Conservation (phyloP, 2,329 filamentous ascomycete species). For the Elsinoe australis region DNA sequence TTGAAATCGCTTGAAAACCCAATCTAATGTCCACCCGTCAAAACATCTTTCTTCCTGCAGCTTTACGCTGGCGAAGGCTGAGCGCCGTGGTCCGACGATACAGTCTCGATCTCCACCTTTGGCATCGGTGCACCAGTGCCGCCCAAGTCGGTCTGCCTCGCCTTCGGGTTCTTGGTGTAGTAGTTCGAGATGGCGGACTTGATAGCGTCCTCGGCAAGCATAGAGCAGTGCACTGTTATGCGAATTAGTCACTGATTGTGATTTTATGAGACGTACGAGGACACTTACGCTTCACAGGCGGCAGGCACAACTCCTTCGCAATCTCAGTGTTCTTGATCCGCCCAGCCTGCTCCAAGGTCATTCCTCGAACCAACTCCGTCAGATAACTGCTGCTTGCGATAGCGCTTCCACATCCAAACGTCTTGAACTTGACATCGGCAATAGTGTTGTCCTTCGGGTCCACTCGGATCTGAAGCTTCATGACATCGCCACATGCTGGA, state of each 20-base stretch:
- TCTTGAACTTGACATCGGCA: conserved; percentile 95
- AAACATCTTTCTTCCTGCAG: too few relatives aligned
- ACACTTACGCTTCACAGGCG: conserved; percentile 73
- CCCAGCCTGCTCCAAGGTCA: conserved; percentile 89
- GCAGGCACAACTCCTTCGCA: conserved; percentile 86
- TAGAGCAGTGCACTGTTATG: conserved; percentile 75
- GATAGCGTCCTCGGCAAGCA: conserved; percentile 88
- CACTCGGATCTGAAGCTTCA: conserved; percentile 90
- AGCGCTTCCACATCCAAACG: conserved; percentile 87
- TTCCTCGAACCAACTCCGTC: conserved; percentile 88
- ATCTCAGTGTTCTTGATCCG: conserved; percentile 97
- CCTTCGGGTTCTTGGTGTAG: conserved; percentile 81
- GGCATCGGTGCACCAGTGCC: conserved; percentile 65
- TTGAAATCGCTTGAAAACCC: conserved; percentile 13
- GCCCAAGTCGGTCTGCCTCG: conserved; percentile 64
- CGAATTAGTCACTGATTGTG: too few relatives aligned
- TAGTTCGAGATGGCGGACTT: conserved; percentile 87
- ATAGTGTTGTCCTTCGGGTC: conserved; percentile 83
- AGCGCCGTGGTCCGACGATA: conserved; percentile 29
- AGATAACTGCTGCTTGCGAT: conserved; percentile 93
- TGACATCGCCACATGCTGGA: conserved; percentile 86
- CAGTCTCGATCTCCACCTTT: conserved; percentile 54
- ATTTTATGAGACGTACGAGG: too few relatives aligned
- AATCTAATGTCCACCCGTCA: not conserved
- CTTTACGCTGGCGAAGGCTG: conserved; percentile 7